A percentile compares a stretch with the other conserved stretches of the same genome.
Conservation (phyloP, 2,329 filamentous ascomycete species). For the Verticillium klebahnii region DNA sequence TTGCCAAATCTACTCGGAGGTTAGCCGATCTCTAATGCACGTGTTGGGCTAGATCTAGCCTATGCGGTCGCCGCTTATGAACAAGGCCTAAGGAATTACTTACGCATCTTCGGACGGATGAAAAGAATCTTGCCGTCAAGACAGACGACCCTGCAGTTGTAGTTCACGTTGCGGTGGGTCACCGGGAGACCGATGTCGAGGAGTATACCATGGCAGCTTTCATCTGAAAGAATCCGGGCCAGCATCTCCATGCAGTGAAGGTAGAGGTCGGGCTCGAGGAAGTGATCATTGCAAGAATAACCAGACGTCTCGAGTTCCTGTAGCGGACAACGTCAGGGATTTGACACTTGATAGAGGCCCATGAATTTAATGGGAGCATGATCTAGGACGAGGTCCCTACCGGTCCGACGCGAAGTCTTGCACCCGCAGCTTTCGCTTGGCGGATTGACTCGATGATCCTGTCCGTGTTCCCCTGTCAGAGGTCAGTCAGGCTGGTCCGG, state of each 20-base stretch:
- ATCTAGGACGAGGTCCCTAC: constrained; percentile 6
- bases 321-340: neutral
- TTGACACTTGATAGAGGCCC: constrained; percentile 16
- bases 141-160: constrained; percentile 31
- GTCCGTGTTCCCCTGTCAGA: constrained; percentile 49
- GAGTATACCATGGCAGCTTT: constrained; percentile 60
- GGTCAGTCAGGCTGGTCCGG: neutral
- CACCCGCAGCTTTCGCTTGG: constrained; percentile 22
- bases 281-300: constrained; percentile 66
- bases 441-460: constrained; percentile 58
- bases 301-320: constrained; percentile 49
- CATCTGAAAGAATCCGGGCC: constrained; percentile 53
- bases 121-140: constrained; percentile 64
- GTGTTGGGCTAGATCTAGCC: too few species aligned
- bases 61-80: neutral
- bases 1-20: constrained; percentile 44
- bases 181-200: constrained; percentile 61
- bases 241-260: constrained; percentile 61
- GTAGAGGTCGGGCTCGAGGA: constrained; percentile 53
- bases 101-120: constrained; percentile 62
- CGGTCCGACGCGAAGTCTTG: constrained; percentile 57
- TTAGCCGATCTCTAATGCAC: neutral
- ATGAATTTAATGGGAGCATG: neutral
- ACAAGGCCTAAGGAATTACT: neutral
- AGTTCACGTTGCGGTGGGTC: constrained; percentile 38